phyloP scores from a whole-genome alignment of 495 filamentous ascomycete species.

The Daldinia bambusicola region DNA sequence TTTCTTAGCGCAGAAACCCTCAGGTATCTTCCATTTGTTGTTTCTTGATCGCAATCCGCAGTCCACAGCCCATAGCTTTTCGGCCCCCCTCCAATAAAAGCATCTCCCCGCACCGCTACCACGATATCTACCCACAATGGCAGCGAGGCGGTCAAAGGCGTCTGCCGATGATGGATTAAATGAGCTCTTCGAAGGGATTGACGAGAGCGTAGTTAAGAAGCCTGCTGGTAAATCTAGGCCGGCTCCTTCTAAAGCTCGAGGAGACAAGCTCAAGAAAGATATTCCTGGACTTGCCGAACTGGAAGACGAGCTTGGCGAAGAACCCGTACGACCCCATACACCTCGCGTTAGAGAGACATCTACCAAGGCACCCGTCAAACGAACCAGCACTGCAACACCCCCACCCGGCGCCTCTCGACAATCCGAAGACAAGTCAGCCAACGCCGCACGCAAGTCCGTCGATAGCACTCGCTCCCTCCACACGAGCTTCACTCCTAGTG shows the following conservation, averaged over 20 bases:
- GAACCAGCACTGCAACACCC: constrained; percentile 65
- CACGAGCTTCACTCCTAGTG: constrained; percentile 64
- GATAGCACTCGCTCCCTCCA: constrained; percentile 78
- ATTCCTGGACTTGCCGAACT: constrained; percentile 78
- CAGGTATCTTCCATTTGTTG: constrained; percentile 8
- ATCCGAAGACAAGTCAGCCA: constrained; percentile 56
- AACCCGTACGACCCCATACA: constrained; percentile 80
- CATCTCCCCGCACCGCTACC: not conserved
- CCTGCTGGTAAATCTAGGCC: constrained; percentile 59
- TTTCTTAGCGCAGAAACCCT: not conserved
- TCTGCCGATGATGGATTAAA: constrained; percentile 81
- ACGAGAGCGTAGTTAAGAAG: constrained; percentile 58
- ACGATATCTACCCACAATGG: constrained; percentile 47
- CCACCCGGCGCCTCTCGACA: constrained; percentile 69
- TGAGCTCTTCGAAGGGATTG: constrained; percentile 81
- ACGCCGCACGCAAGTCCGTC: constrained; percentile 70
- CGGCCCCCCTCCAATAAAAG: constrained; percentile 21
- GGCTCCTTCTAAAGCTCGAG: constrained; percentile 58
- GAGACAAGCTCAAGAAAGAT: constrained; percentile 66
- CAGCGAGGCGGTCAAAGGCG: constrained; percentile 55
- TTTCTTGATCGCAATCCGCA: constrained; percentile 5
- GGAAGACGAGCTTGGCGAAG: constrained; percentile 74
- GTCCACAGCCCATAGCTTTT: no score
- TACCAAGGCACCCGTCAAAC: constrained; percentile 63
- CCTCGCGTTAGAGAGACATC: constrained; percentile 75